Conservation (phyloP, 805 yeast genomes). For the Phaffomyces thermotolerans region DNA sequence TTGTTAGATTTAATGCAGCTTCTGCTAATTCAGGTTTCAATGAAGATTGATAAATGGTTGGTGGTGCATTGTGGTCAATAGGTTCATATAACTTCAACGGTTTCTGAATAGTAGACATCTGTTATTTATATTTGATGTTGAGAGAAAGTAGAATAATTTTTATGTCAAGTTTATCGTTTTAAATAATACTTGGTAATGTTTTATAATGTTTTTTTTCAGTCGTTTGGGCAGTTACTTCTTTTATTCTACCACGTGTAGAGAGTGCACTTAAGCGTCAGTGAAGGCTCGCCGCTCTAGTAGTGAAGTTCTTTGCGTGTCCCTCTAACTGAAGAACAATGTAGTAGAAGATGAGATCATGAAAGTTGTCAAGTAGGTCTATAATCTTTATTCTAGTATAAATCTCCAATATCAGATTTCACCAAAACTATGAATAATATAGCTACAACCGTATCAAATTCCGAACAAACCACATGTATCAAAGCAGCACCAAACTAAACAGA, state of each 20-base stretch:
- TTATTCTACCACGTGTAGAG: neutral
- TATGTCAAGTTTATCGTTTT: neutral
- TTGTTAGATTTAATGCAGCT: constrained; percentile 54
- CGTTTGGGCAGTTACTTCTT: neutral
- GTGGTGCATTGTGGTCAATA: constrained; percentile 41
- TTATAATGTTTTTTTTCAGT: neutral
- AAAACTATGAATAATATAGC: too few relatives aligned
- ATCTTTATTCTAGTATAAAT: too few relatives aligned
- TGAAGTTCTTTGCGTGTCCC: too few relatives aligned
- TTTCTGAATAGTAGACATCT: constrained; percentile 30
- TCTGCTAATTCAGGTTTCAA: constrained; percentile 52
- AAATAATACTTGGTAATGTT: neutral
- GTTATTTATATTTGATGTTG: neutral
- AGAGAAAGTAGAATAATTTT: neutral
- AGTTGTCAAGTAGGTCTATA: too few relatives aligned
- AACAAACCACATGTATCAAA: too few relatives aligned
- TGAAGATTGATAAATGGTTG: constrained; percentile 42
- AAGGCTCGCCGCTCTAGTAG: too few relatives aligned
- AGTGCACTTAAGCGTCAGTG: too few relatives aligned
- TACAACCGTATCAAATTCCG: too few relatives aligned
- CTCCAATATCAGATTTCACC: too few relatives aligned
- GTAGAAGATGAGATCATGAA: too few relatives aligned
- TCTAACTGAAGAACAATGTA: too few relatives aligned
- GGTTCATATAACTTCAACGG: constrained; percentile 49
- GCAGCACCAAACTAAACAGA: too few relatives aligned